Conservation (phyloP, 129 eudicot genomes). For the Artemisia annua region DNA sequence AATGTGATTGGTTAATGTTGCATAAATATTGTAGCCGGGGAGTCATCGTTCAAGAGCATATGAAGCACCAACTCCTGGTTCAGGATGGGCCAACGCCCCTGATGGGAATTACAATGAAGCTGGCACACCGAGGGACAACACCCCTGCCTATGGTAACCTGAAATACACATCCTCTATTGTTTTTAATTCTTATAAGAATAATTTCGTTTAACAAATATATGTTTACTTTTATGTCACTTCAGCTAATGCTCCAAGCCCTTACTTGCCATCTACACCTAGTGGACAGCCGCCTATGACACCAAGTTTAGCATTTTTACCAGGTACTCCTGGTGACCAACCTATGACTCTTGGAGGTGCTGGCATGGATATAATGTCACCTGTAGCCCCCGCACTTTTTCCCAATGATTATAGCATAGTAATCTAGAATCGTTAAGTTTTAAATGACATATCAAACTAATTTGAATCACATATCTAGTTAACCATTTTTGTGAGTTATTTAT, state of each 20-base stretch:
- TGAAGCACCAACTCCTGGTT: constrained; percentile 97
- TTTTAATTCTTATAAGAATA: not conserved
- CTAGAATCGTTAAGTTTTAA: too few relatives aligned
- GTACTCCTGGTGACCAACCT: constrained; percentile 98
- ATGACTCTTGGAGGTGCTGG: constrained; percentile 99
- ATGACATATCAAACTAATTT: too few relatives aligned
- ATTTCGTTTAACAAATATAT: not conserved
- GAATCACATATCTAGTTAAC: too few relatives aligned
- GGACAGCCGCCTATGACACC: constrained; percentile 99
- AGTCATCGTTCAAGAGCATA: constrained; percentile 88
- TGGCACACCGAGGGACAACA: constrained; percentile 86
- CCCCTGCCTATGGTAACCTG: constrained; percentile 62
- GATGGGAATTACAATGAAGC: constrained; percentile 83
- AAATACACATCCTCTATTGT: not conserved
- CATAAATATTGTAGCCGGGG: constrained; percentile 60
- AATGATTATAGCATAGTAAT: too few relatives aligned
- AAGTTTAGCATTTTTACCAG: constrained; percentile 90
- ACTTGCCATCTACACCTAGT: constrained; percentile 97
- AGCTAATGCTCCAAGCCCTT: constrained; percentile 99
- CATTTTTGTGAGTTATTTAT: too few relatives aligned
- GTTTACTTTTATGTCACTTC: constrained; percentile 22
- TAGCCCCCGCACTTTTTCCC: too few relatives aligned
- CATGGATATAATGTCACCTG: constrained; percentile 95
- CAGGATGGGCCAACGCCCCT: constrained; percentile 88
- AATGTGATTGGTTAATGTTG: not conserved